Conservation (phyloP, 305 asterid species). For the Fraxinus greggii region DNA sequence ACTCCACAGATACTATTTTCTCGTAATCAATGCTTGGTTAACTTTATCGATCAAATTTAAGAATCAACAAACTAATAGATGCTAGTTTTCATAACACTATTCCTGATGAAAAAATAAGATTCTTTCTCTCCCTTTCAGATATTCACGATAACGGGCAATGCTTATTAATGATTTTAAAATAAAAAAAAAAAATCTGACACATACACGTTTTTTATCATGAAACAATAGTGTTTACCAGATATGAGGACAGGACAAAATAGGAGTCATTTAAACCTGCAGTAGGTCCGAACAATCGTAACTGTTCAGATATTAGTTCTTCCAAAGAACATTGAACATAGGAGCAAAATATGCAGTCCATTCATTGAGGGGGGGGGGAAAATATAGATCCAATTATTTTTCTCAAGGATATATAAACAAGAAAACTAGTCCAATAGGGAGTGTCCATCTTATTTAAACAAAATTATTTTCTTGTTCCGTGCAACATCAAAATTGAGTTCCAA, state of each 20-base stretch:
- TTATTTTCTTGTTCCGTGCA: neutral
- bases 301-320: neutral
- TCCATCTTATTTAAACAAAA: neutral
- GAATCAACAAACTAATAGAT: neutral
- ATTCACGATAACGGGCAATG: neutral
- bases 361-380: no score
- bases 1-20: neutral
- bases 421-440: neutral
- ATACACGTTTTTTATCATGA: neutral
- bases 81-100: neutral
- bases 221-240: neutral
- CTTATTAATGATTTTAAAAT: neutral
- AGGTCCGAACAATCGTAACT: neutral
- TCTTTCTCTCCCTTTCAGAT: neutral
- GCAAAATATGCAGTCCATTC: constrained; percentile 5
- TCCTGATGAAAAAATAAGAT: neutral
- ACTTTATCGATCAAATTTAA: neutral
- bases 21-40: neutral
- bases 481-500: neutral
- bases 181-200: neutral
- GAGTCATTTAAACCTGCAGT: constrained; percentile 7
- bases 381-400: neutral
- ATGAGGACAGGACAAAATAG: neutral
- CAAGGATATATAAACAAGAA: neutral
- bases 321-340: constrained; percentile 10